Percentiles rank a stretch among this genome's conserved stretches.
phyloP scores from a whole-genome alignment of 306 rosid species.

The Ziziphus jujuba region DNA sequence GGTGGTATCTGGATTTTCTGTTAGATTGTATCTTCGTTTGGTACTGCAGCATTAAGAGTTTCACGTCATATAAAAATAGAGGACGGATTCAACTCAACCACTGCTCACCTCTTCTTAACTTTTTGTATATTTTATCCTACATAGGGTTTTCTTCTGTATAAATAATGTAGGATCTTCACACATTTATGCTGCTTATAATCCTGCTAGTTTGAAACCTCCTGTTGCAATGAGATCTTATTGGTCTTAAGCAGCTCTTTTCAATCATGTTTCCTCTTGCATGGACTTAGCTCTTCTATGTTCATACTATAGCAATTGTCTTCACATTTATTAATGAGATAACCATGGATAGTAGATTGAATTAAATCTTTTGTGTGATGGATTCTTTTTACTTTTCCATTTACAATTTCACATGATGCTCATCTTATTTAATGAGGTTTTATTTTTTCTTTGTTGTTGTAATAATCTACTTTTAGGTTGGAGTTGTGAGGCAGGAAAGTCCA shows the following conservation, averaged over 20 bases:
- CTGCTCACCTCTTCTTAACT: neutral
- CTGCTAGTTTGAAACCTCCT: neutral
- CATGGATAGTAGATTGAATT: too few relatives aligned
- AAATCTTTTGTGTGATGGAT: too few relatives aligned
- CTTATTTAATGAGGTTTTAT: neutral
- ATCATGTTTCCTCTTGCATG: neutral
- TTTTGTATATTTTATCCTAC: neutral
- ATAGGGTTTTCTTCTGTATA: neutral
- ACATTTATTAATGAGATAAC: too few relatives aligned
- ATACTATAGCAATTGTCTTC: neutral
- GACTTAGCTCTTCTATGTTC: neutral
- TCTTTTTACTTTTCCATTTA: neutral
- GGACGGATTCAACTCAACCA: neutral
- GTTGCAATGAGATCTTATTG: slow-evolving; percentile 2
- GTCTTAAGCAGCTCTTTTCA: neutral
- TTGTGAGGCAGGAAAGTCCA: slow-evolving; percentile 73
- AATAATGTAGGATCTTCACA: neutral
- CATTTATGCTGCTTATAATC: neutral
- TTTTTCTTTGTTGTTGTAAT: slow-evolving; percentile 4
- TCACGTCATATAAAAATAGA: too few relatives aligned
- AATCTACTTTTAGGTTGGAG: slow-evolving; percentile 71
- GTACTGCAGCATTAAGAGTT: neutral
- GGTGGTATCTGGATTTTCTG: neutral
- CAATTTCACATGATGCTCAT: neutral
- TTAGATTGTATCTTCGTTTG: neutral